Evolutionary conservation across 495 filamentous ascomycete species (phyloP), one percentile per base, ranked within the genome.

Genomic region (Cairneyella variabilis): DNA sequence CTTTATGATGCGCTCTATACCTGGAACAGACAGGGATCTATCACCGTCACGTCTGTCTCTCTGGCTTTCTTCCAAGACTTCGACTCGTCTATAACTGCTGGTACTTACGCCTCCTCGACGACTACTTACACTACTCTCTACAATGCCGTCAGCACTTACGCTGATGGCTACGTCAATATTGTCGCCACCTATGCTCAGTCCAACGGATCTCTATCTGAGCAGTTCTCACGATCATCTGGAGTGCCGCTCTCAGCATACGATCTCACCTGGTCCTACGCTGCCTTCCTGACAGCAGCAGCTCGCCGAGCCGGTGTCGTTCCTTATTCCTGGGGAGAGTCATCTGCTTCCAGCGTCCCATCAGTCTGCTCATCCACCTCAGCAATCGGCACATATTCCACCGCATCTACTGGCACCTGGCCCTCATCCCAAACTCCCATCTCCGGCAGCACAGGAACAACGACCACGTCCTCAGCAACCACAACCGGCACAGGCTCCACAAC

Each of bases 1-100:
- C 71, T 86, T 8, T 85, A 82, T 55, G 75, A 79, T 58, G 83
- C 82, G 6, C 48, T 82, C 1, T 77, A 79, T 50, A 75, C 78
- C 48, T 83, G 77, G 75, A 68, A 75, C 30, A 56, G 64, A 26
- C 62, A 68, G 25, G 72, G 72, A 5, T 67, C 58, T 11, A 64
- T 84, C 22, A 63, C 63, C 16, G 69, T 84, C 50, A 70, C 69
- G n/a, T 54, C 71, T 14, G 64, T 66, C 27, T 79, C 68, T 11
- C 67, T 82, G 11, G 48, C 67, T 1, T 83, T 85, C 64, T 84
- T 80, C 66, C 38, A 65, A 43, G 70, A 76, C 39, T 56, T 69
- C 45, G 39, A 75, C 75, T 63, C 74, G 1, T 69, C 69, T 3
- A 71, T 73, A 6, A 64, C 67, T 9, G 62, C 69, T 4, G 78